Evolutionary conservation across 148 eudicot species (phyloP).

Genomic region (Persicaria tinctoria): DNA sequence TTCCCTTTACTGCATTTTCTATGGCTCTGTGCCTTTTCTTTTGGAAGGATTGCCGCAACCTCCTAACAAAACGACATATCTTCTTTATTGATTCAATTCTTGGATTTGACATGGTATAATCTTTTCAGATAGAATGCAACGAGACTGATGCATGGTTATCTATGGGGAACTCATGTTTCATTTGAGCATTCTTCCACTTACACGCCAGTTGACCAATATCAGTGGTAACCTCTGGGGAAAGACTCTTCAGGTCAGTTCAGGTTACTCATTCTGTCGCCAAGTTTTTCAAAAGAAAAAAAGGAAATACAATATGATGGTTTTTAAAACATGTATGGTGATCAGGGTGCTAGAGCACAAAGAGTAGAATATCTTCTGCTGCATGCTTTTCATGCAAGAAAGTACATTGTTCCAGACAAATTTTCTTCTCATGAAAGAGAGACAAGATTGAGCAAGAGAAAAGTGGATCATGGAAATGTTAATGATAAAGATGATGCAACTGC

Average conservation of each 20-base stretch:
- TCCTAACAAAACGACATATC: not conserved
- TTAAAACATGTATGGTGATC: slow-evolving; percentile 7
- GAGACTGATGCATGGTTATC: slow-evolving; percentile 99
- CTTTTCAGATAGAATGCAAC: slow-evolving; percentile 76
- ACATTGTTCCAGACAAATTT: slow-evolving; percentile 85
- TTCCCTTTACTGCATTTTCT: not conserved
- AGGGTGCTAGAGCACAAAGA: slow-evolving; percentile 99
- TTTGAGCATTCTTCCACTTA: slow-evolving; percentile 89
- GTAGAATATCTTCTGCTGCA: slow-evolving; percentile 95
- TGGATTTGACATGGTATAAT: slow-evolving; percentile 12
- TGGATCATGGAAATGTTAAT: slow-evolving; percentile 29
- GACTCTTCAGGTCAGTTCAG: slow-evolving; percentile 76
- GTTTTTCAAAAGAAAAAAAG: not conserved
- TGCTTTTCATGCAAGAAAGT: slow-evolving; percentile 91
- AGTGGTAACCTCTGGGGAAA: slow-evolving; percentile 99
- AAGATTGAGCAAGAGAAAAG: slow-evolving; percentile 64
- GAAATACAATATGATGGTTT: not conserved
- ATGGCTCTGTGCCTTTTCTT: not conserved
- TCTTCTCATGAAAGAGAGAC: slow-evolving; percentile 51
- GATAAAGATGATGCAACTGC: slow-evolving; percentile 30
- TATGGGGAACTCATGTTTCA: slow-evolving; percentile 99
- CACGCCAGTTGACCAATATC: slow-evolving; percentile 88
- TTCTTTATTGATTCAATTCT: not conserved
- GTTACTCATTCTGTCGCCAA: not conserved
- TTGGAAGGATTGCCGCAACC: not conserved